Evolutionary conservation across 495 filamentous ascomycete genomes (phyloP).

Genomic region (Aspergillus indologenus): DNA sequence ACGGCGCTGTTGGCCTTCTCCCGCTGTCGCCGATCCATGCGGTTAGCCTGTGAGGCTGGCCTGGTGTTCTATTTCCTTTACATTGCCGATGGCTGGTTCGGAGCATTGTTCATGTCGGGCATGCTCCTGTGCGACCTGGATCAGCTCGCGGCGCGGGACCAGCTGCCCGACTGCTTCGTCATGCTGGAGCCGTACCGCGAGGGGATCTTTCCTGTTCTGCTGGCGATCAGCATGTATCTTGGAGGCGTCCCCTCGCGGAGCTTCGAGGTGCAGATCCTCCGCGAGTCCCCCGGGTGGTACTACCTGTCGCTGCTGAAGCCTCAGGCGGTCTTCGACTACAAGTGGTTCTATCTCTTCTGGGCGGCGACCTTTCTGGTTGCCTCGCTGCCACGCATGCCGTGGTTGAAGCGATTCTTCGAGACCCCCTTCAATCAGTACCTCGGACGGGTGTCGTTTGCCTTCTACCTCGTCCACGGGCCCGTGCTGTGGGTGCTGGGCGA

Average conservation of each 20-base stretch:
- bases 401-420: constrained; percentile 35
- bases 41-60: constrained; percentile 40
- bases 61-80: constrained; percentile 33
- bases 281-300: constrained; percentile 25
- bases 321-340: constrained; percentile 30
- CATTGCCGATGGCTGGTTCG: constrained; percentile 40
- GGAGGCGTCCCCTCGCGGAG: constrained; percentile 22
- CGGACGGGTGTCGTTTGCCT: constrained; percentile 50
- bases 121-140: constrained; percentile 45
- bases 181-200: constrained; percentile 36
- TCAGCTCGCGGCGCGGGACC: constrained; percentile 27
- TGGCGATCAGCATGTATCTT: constrained; percentile 36
- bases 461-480: constrained; percentile 57
- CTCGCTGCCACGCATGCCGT: constrained; percentile 25
- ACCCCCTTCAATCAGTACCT: constrained; percentile 47
- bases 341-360: constrained; percentile 31
- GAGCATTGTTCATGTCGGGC: constrained; percentile 45
- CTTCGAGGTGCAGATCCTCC: constrained; percentile 16
- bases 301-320: constrained; percentile 26
- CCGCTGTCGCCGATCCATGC: constrained; percentile 31
- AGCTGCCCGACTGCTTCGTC: constrained; percentile 29
- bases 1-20: constrained; percentile 36
- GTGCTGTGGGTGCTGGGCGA: constrained; percentile 41
- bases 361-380: constrained; percentile 40
- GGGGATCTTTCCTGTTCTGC: constrained; percentile 42